Base-by-base conservation (phyloP, 129 eudicot genomes). In the Tagetes patula region DNA sequence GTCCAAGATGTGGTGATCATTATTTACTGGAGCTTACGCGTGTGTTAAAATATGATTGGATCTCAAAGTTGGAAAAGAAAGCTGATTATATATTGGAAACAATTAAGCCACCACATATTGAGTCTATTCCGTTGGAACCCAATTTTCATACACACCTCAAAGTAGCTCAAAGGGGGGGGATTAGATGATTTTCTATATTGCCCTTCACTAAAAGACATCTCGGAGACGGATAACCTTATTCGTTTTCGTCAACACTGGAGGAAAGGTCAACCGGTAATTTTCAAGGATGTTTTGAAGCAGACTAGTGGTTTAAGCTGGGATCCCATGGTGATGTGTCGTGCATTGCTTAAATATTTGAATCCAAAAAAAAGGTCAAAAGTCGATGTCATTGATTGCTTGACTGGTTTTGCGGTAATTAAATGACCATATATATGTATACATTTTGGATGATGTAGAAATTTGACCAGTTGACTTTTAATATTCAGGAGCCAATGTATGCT, bases 171-270 rank as follows among this genome's bases (percentile, higher is more conserved):
- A 69, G n/a, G n/a, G 65, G 45, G 59, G 14, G 37, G 27, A 46
- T 20, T 27, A 12, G 47, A 61, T 52, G 82, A 69, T 49, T 69
- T 39, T 34, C 61, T 77, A 41, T 77, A 54, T 39, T 62, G 47
- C 60, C 77, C 58, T 70, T 59, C 61, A 65, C 54, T 75, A 20
- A 69, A 65, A 67, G 75, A 77, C 32, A 33, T 54, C 11, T 38
- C 4, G 40, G 74, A 42, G 10, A 56, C 12, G 42, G 70, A 77
- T 66, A 66, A 68, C 50, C 74, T 80, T 32, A 56, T 54, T 64
- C 80, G 73, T 33, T 80, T 80, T 59, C 71, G 49, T 60, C 67
- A 69, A 62, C 84, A 80, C 61, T 60, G 75, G 76, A 66, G 73
- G 58, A 39, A 56, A 67, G 69, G 73, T 3, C 34, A 77, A n/a